Percentiles rank a stretch among this genome's conserved stretches.
phyloP scores from a whole-genome alignment of 2,329 filamentous ascomycete species.

The Aureobasidium sp. region DNA sequence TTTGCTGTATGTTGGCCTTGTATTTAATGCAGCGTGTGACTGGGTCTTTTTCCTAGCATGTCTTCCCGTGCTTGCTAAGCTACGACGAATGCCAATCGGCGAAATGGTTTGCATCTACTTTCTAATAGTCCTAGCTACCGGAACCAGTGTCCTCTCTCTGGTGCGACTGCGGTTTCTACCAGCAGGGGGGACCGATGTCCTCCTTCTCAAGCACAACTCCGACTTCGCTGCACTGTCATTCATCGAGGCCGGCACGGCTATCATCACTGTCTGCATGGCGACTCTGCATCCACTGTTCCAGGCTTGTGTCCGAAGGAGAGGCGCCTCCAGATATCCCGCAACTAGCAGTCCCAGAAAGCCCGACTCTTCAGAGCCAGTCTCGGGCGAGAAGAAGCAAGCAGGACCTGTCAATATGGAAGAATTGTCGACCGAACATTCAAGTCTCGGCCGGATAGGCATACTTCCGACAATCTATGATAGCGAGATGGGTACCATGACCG shows the following conservation, averaged over 20 bases:
- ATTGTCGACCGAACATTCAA: not conserved
- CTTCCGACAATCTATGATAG: not conserved
- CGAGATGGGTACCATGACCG: not conserved
- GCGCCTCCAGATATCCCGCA: not conserved
- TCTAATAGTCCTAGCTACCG: constrained; percentile 12
- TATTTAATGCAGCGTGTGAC: constrained; percentile 12
- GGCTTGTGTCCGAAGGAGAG: not conserved
- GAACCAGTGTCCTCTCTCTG: constrained; percentile 12
- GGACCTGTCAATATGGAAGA: not conserved
- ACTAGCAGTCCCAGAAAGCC: not conserved
- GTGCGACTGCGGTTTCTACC: constrained; percentile 8
- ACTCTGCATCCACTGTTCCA: constrained; percentile 13
- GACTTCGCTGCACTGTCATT: constrained; percentile 1
- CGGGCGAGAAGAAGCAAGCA: not conserved
- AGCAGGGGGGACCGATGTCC: not conserved
- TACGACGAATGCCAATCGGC: not conserved
- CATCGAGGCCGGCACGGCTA: constrained; percentile 7
- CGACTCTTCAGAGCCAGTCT: not conserved
- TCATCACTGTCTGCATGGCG: constrained; percentile 14
- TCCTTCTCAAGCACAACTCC: constrained; percentile 3
- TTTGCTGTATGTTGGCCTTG: constrained; percentile 2
- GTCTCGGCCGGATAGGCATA: not conserved
- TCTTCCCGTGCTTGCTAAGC: constrained; percentile 6
- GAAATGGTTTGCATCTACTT: constrained; percentile 11
- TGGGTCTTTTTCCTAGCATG: constrained; percentile 13